These are phyloP conservation scores for Fistulinella prunicolor DNA, from an alignment of 768 basidiomycete species.

Conservation along the genomic window DNA sequence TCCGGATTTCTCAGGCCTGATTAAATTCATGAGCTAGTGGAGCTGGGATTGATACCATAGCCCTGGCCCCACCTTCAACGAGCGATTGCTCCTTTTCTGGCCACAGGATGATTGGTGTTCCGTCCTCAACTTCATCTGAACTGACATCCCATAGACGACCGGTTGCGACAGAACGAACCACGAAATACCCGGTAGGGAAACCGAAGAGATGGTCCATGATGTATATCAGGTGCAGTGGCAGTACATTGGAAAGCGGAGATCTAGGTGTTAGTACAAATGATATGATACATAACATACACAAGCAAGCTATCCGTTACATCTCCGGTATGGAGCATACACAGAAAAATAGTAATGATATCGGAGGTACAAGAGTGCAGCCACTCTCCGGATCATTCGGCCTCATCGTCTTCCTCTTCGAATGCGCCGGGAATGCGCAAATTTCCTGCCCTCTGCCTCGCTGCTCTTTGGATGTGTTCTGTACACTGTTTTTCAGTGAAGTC, in stretches of 20 bases:
- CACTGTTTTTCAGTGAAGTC: slow-evolving; percentile 67
- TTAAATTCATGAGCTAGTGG: slow-evolving; percentile 11
- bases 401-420: slow-evolving; percentile 24
- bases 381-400: slow-evolving; percentile 7
- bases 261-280: not conserved
- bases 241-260: not conserved
- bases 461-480: slow-evolving; percentile 32
- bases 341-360: not conserved
- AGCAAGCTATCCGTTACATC: too few species aligned
- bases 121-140: slow-evolving; percentile 34
- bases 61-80: slow-evolving; percentile 78
- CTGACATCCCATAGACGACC: slow-evolving; percentile 37
- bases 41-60: too few species aligned
- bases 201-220: slow-evolving; percentile 27
- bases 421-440: slow-evolving; percentile 26
- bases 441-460: slow-evolving; percentile 8
- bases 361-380: too few species aligned
- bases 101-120: slow-evolving; percentile 56
- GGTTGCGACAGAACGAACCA: slow-evolving; percentile 37
- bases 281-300: not conserved
- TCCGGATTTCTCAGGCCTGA: slow-evolving; percentile 65
- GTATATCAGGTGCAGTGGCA: slow-evolving; percentile 2
- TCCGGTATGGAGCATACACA: not conserved
- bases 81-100: slow-evolving; percentile 71
- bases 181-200: slow-evolving; percentile 40